Base-by-base conservation (phyloP, 805 yeast genomes). In the Teunomyces barrocoloradensis region DNA sequence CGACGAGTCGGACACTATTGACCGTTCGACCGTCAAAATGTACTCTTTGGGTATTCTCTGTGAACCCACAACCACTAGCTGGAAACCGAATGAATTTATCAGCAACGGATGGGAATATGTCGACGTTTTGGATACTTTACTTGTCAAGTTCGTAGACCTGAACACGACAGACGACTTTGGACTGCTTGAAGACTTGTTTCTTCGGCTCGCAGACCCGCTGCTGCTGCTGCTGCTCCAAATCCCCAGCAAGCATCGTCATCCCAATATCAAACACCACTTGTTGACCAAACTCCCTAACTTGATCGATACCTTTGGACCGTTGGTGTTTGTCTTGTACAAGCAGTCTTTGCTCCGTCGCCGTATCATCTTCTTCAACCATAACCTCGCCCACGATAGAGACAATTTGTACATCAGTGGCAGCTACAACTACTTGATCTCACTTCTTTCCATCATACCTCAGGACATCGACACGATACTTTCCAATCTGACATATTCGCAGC, bases 271-370 rank as follows among this genome's bases (percentile, higher is more conserved):
- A 13, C 51, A 80, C 56, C 81, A 78, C 65, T 64, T 78, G 13
- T 64, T 75, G 27, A 61, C 68, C 37, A 57, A 56, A n/a, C 62
- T 82, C 15, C 71, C 78, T 1, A 61, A 68, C 10, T 64, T 53
- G 10, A 21, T 51, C 9, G 44, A 50, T 12, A 27, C 44, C 5
- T 46, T 50, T 37, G 56, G 95, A 0, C 91, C 94, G 0, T 65
- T 84, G 43, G 68, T 82, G 2, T 86, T 84, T 57, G 77, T 73
- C 34, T 60, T 84, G 4, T 87, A 85, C 82, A 85, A 82, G 63
- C 71, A 80, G 29, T 77, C 82, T 2, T 63, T 87, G 34, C 58
- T 84, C 29, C 67, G 94, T 15, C 76, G 80, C 48, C 67, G 80
- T 32, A 73, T 87, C 4, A 51, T 87, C 2, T 49, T 62, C 17